Evolutionary conservation across 495 filamentous ascomycete genomes (phyloP).

Genomic region (Hypoxylon lienhwacheense): DNA sequence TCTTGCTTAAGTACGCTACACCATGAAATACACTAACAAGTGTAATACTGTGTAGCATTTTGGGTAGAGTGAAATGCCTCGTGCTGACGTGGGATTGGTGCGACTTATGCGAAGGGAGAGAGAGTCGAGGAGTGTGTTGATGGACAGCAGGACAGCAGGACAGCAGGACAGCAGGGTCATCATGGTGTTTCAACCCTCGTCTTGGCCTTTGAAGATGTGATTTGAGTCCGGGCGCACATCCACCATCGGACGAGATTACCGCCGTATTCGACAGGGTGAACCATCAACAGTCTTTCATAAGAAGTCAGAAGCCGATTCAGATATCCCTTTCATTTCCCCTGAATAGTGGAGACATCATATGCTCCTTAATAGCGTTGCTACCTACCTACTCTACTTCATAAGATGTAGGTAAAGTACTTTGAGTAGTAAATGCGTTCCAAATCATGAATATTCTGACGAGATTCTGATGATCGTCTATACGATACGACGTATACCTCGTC

Average conservation of each 20-base stretch:
- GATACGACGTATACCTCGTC: too few species aligned
- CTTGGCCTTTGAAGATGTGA: conserved; percentile 20
- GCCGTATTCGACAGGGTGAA: conserved; percentile 15
- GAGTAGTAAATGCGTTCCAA: too few species aligned
- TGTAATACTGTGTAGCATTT: too few species aligned
- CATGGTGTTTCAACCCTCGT: conserved; percentile 26
- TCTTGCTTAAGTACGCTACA: too few species aligned
- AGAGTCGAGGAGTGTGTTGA: too few species aligned
- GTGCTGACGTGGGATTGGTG: conserved; percentile 25
- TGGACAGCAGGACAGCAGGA: too few species aligned
- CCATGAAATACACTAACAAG: too few species aligned
- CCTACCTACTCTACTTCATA: background rate
- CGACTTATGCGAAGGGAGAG: conserved; percentile 2
- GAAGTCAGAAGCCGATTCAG: conserved; percentile 7
- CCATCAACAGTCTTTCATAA: conserved; percentile 6
- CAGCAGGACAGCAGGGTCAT: conserved; percentile 18
- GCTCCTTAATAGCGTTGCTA: conserved; percentile 1
- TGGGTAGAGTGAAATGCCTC: conserved; percentile 12
- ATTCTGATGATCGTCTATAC: too few species aligned
- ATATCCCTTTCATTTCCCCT: conserved; percentile 20
- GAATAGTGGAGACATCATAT: background rate
- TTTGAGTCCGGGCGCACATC: conserved; percentile 11
- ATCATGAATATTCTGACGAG: too few species aligned
- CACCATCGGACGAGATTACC: conserved; percentile 23
- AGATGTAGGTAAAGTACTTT: background rate